Base-by-base conservation (phyloP, 768 basidiomycete genomes). In the Auriscalpium vulgare region DNA sequence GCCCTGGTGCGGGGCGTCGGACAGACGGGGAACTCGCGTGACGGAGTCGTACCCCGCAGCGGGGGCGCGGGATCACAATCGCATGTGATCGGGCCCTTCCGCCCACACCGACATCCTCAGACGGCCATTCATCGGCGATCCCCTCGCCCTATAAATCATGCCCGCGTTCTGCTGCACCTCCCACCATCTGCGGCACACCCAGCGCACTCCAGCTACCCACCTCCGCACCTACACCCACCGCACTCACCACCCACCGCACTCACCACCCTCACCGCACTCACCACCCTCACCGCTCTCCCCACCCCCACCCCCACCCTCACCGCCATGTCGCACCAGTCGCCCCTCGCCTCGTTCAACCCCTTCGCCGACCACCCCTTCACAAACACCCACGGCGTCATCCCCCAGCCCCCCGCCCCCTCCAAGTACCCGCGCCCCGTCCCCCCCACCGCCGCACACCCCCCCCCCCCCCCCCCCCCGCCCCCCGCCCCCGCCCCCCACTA, bases 331-430 rank as follows among this genome's bases (percentile, higher is more conserved):
- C 29, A 29, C 29, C 29, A 29, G 36, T 62, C 67, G 38, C 55
- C 62, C 23, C 68, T 69, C 62, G 68, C 71, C 19, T 77, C 78
- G 21, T 84, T 84, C 63, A 72, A 84, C 71, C 82, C 82, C 43
- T 78, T 79, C 63, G 78, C 77, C 19, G 74, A 73, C 17, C 80
- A 84, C 65, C 80, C 81, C 10, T 85, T 84, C 73, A 83, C 80
- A 40, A 70, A 73, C 64, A 64, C 61, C 62, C 67, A 68, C 45
- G 66, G 68, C 29, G 55, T 66, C n/a, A 51, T 68, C 29, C 69
- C 73, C 35, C 68, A 67, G 53, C 75, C 79, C 51, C 74, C 78
- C 10, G 64, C 66, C 34, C 79, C 80, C 19, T 80, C 80, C 1
- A 67, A 71, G 51, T 81, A 81, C 66, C 72, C 78, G 14, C 69